These are phyloP conservation scores for Allomyces arbusculus DNA, from an alignment of 192 early-diverging fungal genomes.

Conservation along the genomic window DNA sequence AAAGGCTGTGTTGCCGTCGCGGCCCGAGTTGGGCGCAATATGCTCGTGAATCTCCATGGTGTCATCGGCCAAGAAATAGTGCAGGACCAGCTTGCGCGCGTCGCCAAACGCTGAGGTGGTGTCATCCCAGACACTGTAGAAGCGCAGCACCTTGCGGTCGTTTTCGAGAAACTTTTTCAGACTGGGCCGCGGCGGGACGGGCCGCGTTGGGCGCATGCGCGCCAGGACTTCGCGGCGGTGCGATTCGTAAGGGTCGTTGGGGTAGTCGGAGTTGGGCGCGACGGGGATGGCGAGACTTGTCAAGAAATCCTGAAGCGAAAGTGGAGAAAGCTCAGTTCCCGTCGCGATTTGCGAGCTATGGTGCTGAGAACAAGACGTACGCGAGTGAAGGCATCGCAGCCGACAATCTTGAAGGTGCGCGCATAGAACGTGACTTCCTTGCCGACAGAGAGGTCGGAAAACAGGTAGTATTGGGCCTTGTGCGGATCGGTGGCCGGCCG, in stretches of 20 bases:
- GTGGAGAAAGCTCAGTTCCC: too few species aligned
- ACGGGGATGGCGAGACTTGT: conserved; percentile 2
- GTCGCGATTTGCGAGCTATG: too few species aligned
- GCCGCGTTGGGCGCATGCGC: conserved; percentile 1
- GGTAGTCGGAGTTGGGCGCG: conserved; percentile 2
- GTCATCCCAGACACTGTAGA: conserved; percentile 6
- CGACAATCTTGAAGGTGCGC: conserved; percentile 3
- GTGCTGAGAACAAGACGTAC: background rate
- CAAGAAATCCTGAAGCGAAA: background rate
- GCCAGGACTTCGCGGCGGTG: background rate
- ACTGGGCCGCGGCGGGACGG: background rate
- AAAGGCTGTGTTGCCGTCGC: conserved; percentile 2
- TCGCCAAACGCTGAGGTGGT: conserved; percentile 1
- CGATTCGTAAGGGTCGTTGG: conserved; percentile 2
- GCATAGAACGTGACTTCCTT: conserved; percentile 5
- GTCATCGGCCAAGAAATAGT: conserved; percentile 3
- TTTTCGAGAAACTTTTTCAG: conserved; percentile 4
- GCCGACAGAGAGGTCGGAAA: conserved; percentile 4
- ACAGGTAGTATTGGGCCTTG: conserved; percentile 1
- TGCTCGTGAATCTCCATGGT: conserved; percentile 4
- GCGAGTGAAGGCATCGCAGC: conserved; percentile 5
- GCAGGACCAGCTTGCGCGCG: conserved; percentile 4
- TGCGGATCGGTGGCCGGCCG: background rate
- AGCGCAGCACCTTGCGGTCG: conserved; percentile 4
- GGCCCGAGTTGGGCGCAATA: background rate